Base-by-base conservation (phyloP, 345 rosid species). In the Mallotus nudiflorus region DNA sequence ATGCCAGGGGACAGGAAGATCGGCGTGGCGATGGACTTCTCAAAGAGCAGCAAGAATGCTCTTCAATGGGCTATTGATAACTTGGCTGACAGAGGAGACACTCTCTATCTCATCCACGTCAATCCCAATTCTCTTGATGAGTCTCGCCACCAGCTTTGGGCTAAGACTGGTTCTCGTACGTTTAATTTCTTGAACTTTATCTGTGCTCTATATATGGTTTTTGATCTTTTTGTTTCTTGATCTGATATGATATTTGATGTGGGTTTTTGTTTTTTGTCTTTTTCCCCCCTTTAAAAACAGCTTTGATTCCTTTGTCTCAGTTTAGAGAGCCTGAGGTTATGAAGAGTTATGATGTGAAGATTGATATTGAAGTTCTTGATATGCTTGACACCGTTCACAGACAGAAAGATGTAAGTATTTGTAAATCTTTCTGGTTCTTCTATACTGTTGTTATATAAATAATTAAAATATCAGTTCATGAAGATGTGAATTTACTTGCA, bases 1-100 rank as follows among this genome's bases (percentile, higher is more conserved):
- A 88, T 92, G 91, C 42, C 80, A 3, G 84, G 84, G 19, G 97
- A 88, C 37, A 87, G 88, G 77, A 89, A 54, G 33, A 78, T 90
- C 10, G 98, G 98, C 1, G 84, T 92, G 74, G 98, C 97, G 9
- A 76, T 95, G 98, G 99, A 95, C 68, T 95, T 90, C 88, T 95
- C 99, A 0, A 74, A 57, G 45, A 89, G 96, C 88, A 95, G 99
- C 94, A 95, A 90, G 82, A 76, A 77, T 65, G 99, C 99, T 72
- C 84, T 95, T 8, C 65, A 79, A 68, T 95, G 99, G 99, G 93
- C 98, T 4, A 65, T 92, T 3, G 76, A 90, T 10, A 95, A 92
- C 81, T 85, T 95, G 68, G 91, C 87, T 0, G 87, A 92, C 52
- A 85, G 78, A 71, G 91, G 88, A n/a, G 99, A 95, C 66, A 83